Conservation (phyloP, 2,329 filamentous ascomycete species). For the Plectosphaerella sp. region DNA sequence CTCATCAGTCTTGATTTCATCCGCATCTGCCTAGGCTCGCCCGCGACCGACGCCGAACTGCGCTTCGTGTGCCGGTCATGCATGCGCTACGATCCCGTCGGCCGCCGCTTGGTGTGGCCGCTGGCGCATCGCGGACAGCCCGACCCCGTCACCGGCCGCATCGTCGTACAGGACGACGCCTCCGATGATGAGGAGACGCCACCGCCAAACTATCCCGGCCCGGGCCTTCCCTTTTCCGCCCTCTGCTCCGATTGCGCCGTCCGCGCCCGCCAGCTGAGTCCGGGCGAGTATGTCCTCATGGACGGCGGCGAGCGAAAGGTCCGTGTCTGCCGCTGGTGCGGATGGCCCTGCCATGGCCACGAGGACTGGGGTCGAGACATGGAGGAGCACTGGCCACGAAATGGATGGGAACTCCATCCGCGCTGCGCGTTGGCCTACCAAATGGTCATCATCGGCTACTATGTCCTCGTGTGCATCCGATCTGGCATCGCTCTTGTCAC, state of each 20-base stretch:
- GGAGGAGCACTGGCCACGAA: slow-evolving; percentile 1
- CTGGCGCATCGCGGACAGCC: background rate
- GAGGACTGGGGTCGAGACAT: background rate
- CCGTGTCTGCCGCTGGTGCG: slow-evolving; percentile 41
- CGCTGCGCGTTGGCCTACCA: slow-evolving; percentile 1
- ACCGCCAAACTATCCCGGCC: slow-evolving; percentile 12
- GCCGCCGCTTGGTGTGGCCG: slow-evolving; percentile 24
- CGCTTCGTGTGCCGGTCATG: slow-evolving; percentile 3
- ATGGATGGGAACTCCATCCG: background rate
- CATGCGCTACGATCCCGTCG: slow-evolving; percentile 15
- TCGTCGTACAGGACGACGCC: background rate
- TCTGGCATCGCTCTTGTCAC: slow-evolving; percentile 27
- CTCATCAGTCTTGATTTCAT: slow-evolving; percentile 21
- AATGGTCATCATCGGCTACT: slow-evolving; percentile 28
- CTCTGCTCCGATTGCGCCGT: slow-evolving; percentile 35
- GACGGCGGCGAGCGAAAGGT: slow-evolving; percentile 8
- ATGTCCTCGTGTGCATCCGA: slow-evolving; percentile 33
- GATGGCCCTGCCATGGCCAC: slow-evolving; percentile 21
- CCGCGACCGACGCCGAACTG: background rate
- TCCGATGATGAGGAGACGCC: slow-evolving; percentile 1
- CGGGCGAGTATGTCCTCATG: slow-evolving; percentile 4
- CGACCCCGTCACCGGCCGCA: background rate
- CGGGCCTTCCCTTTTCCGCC: slow-evolving; percentile 31
- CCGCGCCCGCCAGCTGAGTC: slow-evolving; percentile 22
- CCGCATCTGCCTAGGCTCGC: slow-evolving; percentile 1